phyloP scores from a whole-genome alignment of 495 filamentous ascomycete species.

The Aspergillus baeticus region DNA sequence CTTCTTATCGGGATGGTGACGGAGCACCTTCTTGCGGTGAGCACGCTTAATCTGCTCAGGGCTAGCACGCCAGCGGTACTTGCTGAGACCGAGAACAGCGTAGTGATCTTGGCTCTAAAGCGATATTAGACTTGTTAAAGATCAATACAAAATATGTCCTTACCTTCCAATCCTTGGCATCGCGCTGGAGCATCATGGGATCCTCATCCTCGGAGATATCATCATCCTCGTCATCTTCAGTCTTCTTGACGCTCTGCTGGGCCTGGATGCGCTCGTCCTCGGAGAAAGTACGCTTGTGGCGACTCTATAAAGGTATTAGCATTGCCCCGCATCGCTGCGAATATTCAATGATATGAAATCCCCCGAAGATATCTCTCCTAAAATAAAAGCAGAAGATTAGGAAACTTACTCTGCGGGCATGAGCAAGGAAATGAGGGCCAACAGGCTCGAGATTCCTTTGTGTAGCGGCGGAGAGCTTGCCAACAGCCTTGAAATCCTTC shows the following conservation, averaged over 20 bases:
- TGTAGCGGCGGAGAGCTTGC: constrained; percentile 63
- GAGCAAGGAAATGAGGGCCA: constrained; percentile 95
- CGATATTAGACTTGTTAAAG: constrained; percentile 18
- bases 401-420: constrained; percentile 78
- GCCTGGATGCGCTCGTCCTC: constrained; percentile 98
- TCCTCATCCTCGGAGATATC: constrained; percentile 94
- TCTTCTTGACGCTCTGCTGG: constrained; percentile 89
- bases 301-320: constrained; percentile 54
- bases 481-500: constrained; percentile 85
- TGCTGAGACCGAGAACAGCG: constrained; percentile 88
- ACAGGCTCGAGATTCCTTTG: constrained; percentile 91
- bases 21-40: constrained; percentile 98
- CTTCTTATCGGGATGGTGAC: constrained; percentile 98
- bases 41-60: constrained; percentile 98
- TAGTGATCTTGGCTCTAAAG: constrained; percentile 92
- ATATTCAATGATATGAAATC: too few species aligned
- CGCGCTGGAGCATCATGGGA: constrained; percentile 81
- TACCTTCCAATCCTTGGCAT: constrained; percentile 99
- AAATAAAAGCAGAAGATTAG: constrained; percentile 3
- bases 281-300: constrained; percentile 95
- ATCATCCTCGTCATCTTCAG: constrained; percentile 85
- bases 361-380: neutral
- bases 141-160: constrained; percentile 12
- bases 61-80: constrained; percentile 87
- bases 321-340: neutral